Conservation (phyloP, 2,329 filamentous ascomycete genomes). For the Beauveria scarabaeidicola region DNA sequence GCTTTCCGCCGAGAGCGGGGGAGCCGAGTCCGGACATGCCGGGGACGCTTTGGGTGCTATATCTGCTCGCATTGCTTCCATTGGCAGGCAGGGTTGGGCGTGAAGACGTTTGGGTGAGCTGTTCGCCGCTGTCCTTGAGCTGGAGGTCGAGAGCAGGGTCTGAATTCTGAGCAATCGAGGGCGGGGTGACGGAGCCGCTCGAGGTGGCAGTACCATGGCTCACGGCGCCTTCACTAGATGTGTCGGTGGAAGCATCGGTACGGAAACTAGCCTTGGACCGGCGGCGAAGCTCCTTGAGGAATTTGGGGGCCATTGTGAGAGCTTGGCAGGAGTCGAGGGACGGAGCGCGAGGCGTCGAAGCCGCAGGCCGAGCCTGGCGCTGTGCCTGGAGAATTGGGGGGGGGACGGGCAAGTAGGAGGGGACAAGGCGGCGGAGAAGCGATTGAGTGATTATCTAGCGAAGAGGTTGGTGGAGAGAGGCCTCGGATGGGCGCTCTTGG, state of each 20-base stretch:
- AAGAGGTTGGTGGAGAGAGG: not conserved
- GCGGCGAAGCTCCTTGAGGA: constrained; percentile 65
- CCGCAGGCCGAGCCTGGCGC: not conserved
- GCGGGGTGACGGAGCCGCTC: constrained; percentile 65
- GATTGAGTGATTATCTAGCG: constrained; percentile 1
- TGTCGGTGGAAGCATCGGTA: constrained; percentile 53
- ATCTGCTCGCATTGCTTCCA: constrained; percentile 41
- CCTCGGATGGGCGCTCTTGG: not conserved
- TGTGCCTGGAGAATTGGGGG: not conserved
- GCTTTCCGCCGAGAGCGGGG: constrained; percentile 45
- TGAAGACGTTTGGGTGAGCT: constrained; percentile 19
- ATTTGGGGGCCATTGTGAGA: constrained; percentile 48
- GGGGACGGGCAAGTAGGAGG: not conserved
- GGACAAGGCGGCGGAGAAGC: not conserved
- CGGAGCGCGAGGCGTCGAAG: not conserved
- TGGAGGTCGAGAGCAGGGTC: constrained; percentile 57
- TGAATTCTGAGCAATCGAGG: constrained; percentile 60
- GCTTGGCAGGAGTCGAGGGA: not conserved
- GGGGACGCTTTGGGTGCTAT: constrained; percentile 43
- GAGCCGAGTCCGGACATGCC: constrained; percentile 55
- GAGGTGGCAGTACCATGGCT: constrained; percentile 53
- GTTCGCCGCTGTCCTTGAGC: constrained; percentile 35
- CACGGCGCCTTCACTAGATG: constrained; percentile 49
- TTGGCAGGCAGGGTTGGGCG: constrained; percentile 29
- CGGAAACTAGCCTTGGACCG: constrained; percentile 69